Conservation (phyloP, 176 grass and related monocot genomes). For the Musa itinerans region DNA sequence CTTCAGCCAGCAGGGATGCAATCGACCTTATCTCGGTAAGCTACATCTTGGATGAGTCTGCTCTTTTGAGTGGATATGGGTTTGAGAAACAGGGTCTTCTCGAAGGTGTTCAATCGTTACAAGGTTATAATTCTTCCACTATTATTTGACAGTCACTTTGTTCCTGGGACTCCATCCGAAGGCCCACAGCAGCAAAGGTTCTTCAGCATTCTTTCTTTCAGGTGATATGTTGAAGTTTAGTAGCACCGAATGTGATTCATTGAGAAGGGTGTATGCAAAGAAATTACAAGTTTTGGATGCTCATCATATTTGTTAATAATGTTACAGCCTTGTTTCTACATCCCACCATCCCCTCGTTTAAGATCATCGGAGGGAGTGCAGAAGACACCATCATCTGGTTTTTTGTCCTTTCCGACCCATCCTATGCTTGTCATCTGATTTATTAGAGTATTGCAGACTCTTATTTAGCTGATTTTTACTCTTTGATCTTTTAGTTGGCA, state of each 20-base stretch:
- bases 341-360: slow-evolving; percentile 69
- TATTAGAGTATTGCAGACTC: neutral
- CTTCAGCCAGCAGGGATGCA: slow-evolving; percentile 64
- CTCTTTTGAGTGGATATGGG: neutral
- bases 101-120: neutral
- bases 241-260: neutral
- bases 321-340: slow-evolving; percentile 77
- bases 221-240: slow-evolving; percentile 25
- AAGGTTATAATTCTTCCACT: neutral
- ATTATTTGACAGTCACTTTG: slow-evolving; percentile 56
- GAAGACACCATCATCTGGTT: slow-evolving; percentile 69
- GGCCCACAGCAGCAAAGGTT: slow-evolving; percentile 75
- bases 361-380: slow-evolving; percentile 36
- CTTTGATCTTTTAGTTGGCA: slow-evolving; percentile 30
- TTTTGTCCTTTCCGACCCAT: slow-evolving; percentile 2
- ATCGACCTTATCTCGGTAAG: slow-evolving; percentile 82
- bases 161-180: slow-evolving; percentile 72
- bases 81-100: neutral
- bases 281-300: neutral
- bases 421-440: neutral
- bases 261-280: too few species aligned
- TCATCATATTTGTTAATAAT: slow-evolving; percentile 12
- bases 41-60: neutral
- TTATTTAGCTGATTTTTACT: slow-evolving; percentile 11
- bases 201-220: slow-evolving; percentile 97